Base-by-base conservation (phyloP, 129 eudicot genomes). In the Logfia minima region DNA sequence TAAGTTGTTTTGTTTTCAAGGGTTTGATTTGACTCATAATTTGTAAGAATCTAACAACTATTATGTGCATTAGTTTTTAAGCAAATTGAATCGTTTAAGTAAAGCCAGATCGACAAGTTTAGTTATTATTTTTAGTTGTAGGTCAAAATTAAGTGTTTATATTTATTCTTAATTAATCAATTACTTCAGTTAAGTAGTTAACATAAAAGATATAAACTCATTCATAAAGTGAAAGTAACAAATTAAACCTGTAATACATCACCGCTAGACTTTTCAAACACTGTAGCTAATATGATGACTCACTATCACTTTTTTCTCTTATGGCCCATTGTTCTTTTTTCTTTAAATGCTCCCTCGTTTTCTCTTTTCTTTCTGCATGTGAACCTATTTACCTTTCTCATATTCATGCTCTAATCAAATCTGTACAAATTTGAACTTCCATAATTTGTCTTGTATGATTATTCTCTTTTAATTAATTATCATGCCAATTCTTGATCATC, bases 401-500 rank as follows among this genome's bases (percentile, higher is more conserved):
- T 26, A 61, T 1, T 29, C 53, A 70, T 61, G 55, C 76, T 81
- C 76, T 75, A 75, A 75, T 81, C 76, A 35, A 4, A 59, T 29
- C 74, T 68, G 0, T 23, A 58, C 71, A 58, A 74, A 74, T 75
- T 78, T 60, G 7, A 4, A 71, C 66, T 79, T 59, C 66, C 14
- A 53, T n/a, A 2, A 48, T 22, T 59, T 66, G 13, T 66, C 69
- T 53, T 55, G 39, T 34, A 7, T 3, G 58, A 26, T 22, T 6
- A 41, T 41, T 41, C 48, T 64, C 48, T 39, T 58, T 43, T 13
- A 13, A 23, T 71, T 8, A 3, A 3, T 60, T 26, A 11, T 8
- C 80, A 81, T 81, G 84, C 80, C 84, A 75, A 35, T 81, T 75
- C 65, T 81, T 48, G 84, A 80, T 48, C 55, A 48, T 48, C 55